These are phyloP conservation scores for Sphaceloma murrayae DNA, from an alignment of 2,329 filamentous ascomycete genomes.

Conservation along the genomic window DNA sequence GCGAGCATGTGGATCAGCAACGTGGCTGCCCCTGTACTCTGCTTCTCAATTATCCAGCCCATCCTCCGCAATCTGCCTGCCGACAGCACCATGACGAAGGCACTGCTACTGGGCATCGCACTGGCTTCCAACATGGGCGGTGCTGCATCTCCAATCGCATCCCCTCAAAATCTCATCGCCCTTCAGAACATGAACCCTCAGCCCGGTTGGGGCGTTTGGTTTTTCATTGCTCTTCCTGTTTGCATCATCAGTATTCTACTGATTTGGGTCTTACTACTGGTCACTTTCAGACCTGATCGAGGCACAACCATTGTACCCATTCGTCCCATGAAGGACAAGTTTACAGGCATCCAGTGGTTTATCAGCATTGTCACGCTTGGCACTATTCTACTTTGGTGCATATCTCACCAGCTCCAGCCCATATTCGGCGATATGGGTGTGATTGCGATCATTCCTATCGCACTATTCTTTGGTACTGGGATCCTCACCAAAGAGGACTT, in stretches of 20 bases:
- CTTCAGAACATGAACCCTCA: conserved; percentile 89
- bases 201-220: conserved; percentile 92
- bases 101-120: conserved; percentile 88
- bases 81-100: conserved; percentile 88
- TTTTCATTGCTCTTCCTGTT: conserved; percentile 89
- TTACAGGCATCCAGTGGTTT: conserved; percentile 86
- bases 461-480: conserved; percentile 91
- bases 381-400: conserved; percentile 88
- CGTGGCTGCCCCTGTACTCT: conserved; percentile 90
- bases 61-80: conserved; percentile 86
- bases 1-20: conserved; percentile 99
- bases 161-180: conserved; percentile 93
- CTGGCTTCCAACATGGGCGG: conserved; percentile 92
- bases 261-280: conserved; percentile 79
- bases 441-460: conserved; percentile 89
- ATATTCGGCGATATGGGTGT: conserved; percentile 98
- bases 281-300: conserved; percentile 74
- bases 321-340: conserved; percentile 76
- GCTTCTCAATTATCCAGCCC: conserved; percentile 92
- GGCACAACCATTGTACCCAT: conserved; percentile 88
- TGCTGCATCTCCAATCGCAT: conserved; percentile 92
- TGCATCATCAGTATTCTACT: conserved; percentile 78
- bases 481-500: conserved; percentile 98
- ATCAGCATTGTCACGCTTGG: conserved; percentile 71
- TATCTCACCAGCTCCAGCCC: conserved; percentile 75